These are phyloP conservation scores for Friedmanniomyces simplex DNA, from an alignment of 495 filamentous ascomycete genomes.

Conservation along the genomic window DNA sequence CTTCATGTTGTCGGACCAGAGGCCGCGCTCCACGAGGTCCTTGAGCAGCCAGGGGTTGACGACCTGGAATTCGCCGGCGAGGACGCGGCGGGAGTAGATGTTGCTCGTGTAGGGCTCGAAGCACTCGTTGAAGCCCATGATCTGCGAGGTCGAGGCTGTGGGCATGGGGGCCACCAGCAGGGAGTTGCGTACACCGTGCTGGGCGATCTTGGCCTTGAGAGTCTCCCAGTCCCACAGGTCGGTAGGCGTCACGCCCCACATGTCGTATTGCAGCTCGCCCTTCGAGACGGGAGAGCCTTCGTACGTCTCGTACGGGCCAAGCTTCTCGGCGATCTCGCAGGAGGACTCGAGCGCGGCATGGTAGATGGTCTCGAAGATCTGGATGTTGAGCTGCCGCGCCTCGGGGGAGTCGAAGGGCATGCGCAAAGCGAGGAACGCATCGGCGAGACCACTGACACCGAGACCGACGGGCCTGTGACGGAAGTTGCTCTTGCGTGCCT, in stretches of 20 bases:
- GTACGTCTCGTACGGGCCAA: conserved; percentile 81
- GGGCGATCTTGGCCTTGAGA: conserved; percentile 80
- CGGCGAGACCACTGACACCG: conserved; percentile 96
- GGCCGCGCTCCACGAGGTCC: conserved; percentile 92
- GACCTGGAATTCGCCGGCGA: conserved; percentile 97
- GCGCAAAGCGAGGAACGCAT: conserved; percentile 94
- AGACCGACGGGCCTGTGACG: conserved; percentile 89
- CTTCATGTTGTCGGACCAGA: conserved; percentile 99
- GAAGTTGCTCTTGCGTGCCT: conserved; percentile 91
- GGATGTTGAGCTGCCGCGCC: conserved; percentile 85
- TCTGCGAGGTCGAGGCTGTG: conserved; percentile 91
- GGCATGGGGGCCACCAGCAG: conserved; percentile 95
- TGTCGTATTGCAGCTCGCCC: conserved; percentile 94
- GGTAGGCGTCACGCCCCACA: conserved; percentile 91
- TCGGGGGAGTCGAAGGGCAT: conserved; percentile 93
- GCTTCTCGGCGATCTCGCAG: conserved; percentile 67
- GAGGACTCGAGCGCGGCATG: conserved; percentile 89
- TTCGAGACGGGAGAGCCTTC: conserved; percentile 88
- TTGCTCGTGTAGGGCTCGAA: conserved; percentile 99
- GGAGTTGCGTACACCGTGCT: conserved; percentile 89
- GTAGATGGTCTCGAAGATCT: conserved; percentile 99
- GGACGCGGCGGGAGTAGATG: conserved; percentile 96
- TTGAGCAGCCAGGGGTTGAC: conserved; percentile 99
- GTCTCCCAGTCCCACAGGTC: conserved; percentile 93
- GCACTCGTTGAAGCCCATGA: conserved; percentile 97